A percentile compares a stretch with the other conserved stretches of the same genome.
These are phyloP conservation scores for Chalaropsis thielavioides DNA, from an alignment of 2,329 filamentous ascomycete species.

Conservation along the genomic window DNA sequence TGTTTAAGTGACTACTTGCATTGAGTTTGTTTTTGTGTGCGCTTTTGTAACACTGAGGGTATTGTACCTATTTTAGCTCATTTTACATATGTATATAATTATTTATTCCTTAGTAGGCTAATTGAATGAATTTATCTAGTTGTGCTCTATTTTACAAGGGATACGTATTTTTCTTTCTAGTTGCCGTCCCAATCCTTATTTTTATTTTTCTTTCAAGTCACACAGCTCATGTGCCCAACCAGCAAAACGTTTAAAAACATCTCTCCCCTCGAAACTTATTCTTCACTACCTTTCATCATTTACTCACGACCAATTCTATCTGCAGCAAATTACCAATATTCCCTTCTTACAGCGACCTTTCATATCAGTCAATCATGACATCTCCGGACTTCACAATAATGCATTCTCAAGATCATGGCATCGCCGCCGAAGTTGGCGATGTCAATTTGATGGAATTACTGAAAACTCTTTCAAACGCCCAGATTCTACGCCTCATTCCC, in stretches of 20 bases:
- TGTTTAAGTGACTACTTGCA: too few relatives aligned
- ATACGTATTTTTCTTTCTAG: too few relatives aligned
- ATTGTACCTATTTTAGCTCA: too few relatives aligned
- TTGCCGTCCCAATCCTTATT: neutral
- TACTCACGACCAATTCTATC: neutral
- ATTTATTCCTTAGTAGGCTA: neutral
- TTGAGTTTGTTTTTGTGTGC: too few relatives aligned
- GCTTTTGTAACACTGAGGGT: too few relatives aligned
- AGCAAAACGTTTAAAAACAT: neutral
- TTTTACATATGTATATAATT: neutral
- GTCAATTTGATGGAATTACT: constrained; percentile 10
- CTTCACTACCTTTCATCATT: neutral
- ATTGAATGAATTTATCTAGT: neutral
- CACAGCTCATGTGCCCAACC: neutral
- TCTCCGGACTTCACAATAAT: neutral
- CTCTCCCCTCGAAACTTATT: neutral
- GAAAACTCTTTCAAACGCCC: neutral
- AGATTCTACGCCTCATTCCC: constrained; percentile 10
- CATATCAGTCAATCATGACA: neutral
- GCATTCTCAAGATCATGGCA: neutral
- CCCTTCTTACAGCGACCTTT: neutral
- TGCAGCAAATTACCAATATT: neutral
- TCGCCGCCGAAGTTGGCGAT: neutral
- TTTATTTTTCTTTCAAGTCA: neutral
- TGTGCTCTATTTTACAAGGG: neutral